phyloP scores from a whole-genome alignment of 2,329 filamentous ascomycete species.

The Chaetomium strumarium region DNA sequence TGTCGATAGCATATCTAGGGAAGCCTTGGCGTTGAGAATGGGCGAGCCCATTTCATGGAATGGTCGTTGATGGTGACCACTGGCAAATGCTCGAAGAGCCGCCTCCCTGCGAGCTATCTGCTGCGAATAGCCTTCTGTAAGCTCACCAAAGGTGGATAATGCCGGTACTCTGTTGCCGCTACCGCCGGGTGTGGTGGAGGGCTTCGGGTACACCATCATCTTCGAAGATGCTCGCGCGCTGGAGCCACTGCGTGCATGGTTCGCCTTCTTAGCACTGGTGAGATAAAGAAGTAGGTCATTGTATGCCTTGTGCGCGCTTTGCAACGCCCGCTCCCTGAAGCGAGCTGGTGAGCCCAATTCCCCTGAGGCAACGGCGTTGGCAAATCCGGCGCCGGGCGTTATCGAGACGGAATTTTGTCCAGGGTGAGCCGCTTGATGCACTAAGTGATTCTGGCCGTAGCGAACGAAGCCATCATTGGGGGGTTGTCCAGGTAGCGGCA shows the following conservation, averaged over 20 bases:
- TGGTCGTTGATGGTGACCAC: constrained; percentile 18
- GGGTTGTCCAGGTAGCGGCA: constrained; percentile 25
- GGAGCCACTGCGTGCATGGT: constrained; percentile 34
- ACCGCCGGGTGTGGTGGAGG: constrained; percentile 33
- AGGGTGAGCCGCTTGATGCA: constrained; percentile 24
- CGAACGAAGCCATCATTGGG: constrained; percentile 27
- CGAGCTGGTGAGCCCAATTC: constrained; percentile 30
- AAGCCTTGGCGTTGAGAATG: constrained; percentile 54
- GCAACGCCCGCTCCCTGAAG: constrained; percentile 63
- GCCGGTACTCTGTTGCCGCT: constrained; percentile 10
- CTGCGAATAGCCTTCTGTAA: constrained; percentile 17
- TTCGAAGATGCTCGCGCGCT: constrained; percentile 38
- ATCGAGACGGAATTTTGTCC: constrained; percentile 26
- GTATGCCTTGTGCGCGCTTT: constrained; percentile 67
- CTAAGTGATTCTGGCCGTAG: constrained; percentile 21
- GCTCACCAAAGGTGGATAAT: constrained; percentile 7
- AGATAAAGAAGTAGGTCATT: constrained; percentile 62
- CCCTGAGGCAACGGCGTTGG: constrained; percentile 8
- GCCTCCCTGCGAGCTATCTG: constrained; percentile 23
- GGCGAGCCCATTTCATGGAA: constrained; percentile 33
- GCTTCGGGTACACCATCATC: constrained; percentile 51
- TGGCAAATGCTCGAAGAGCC: constrained; percentile 15
- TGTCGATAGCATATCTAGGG: constrained; percentile 64
- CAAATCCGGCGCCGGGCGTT: constrained; percentile 14
- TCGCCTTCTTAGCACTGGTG: constrained; percentile 51